These are phyloP conservation scores for Candida taoyuanica DNA, from an alignment of 805 yeast genomes.

Conservation along the genomic window DNA sequence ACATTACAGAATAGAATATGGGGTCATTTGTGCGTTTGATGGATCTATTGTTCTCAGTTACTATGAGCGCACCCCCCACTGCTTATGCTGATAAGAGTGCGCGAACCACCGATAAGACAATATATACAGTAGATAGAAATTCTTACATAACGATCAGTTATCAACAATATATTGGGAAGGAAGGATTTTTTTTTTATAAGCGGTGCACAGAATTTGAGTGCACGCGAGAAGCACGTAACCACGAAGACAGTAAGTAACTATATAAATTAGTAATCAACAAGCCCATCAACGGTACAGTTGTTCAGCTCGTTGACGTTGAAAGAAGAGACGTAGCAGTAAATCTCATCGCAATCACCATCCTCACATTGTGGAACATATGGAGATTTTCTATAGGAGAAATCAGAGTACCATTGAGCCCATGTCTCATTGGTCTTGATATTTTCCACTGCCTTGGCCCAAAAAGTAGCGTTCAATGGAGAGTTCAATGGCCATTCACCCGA, in stretches of 20 bases:
- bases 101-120: no score
- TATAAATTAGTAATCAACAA: slow-evolving; percentile 6
- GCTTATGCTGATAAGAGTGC: no score
- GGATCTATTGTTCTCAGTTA: no score
- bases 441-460: slow-evolving; percentile 48
- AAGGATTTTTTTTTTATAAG: no score
- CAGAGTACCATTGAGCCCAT: slow-evolving; percentile 45
- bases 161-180: no score
- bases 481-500: slow-evolving; percentile 49
- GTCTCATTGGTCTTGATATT: slow-evolving; percentile 36
- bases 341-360: slow-evolving; percentile 19
- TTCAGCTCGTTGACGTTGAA: slow-evolving; percentile 19
- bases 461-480: slow-evolving; percentile 61
- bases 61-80: no score
- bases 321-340: slow-evolving; percentile 20
- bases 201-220: not conserved
- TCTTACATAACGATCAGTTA: no score
- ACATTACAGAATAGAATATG: no score
- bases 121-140: no score
- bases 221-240: not conserved
- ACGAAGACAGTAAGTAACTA: not conserved
- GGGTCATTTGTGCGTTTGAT: no score
- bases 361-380: slow-evolving; percentile 50
- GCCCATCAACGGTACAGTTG: slow-evolving; percentile 15
- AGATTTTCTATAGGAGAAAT: slow-evolving; percentile 47